Evolutionary conservation across 352 stramenopile species (phyloP).

Genomic region (Globisporangium megalacanthum): DNA sequence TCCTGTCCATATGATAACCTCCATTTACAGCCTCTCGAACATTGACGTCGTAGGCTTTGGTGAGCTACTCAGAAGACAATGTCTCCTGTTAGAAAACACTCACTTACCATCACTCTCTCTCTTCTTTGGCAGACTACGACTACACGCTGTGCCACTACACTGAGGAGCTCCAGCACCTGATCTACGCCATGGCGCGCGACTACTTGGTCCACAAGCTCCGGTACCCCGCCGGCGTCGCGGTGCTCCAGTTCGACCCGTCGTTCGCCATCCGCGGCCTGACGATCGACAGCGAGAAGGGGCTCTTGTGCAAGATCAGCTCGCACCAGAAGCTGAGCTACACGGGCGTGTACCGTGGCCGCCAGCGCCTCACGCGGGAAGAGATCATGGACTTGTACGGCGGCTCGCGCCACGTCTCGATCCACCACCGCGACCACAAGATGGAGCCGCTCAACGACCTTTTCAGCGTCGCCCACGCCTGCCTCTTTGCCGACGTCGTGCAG

Average conservation of each 20-base stretch:
- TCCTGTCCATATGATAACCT: too few relatives aligned
- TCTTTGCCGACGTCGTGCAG: conserved; percentile 93
- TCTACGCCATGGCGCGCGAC: conserved; percentile 90
- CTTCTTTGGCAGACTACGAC: conserved; percentile 83
- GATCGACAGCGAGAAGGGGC: conserved; percentile 90
- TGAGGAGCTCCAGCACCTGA: conserved; percentile 87
- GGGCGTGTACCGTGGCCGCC: conserved; percentile 78
- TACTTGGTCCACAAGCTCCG: conserved; percentile 79
- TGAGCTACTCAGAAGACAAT: conserved; percentile 6
- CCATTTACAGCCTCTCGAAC: conserved; percentile 31
- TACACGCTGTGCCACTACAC: conserved; percentile 94
- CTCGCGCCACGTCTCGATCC: conserved; percentile 80
- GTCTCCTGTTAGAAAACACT: background rate
- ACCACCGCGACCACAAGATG: conserved; percentile 80
- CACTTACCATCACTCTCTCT: background rate
- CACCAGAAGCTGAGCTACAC: conserved; percentile 88
- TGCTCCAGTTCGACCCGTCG: conserved; percentile 75
- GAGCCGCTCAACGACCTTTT: conserved; percentile 94
- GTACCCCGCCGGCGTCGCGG: conserved; percentile 83
- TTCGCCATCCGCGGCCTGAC: conserved; percentile 92
- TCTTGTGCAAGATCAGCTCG: conserved; percentile 93
- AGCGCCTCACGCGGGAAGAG: conserved; percentile 73
- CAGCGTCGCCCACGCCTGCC: conserved; percentile 89
- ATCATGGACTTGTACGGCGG: conserved; percentile 88
- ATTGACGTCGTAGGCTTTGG: conserved; percentile 75